Evolutionary conservation across 805 yeast species (phyloP).

Genomic region (Scheffersomyces stipitis): DNA sequence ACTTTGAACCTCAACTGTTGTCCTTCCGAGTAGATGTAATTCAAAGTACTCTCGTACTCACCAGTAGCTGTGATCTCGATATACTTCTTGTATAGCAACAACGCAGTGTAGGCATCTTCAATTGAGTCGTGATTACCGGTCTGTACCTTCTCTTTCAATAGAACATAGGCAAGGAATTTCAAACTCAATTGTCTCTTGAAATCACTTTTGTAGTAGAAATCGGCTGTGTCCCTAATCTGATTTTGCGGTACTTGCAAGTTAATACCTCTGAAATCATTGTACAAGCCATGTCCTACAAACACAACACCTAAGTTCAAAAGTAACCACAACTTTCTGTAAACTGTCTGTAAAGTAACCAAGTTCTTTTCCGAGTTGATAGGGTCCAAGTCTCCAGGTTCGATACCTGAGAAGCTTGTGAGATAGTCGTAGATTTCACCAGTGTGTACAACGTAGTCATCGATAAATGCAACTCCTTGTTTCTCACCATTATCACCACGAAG

Average conservation of each 20-base stretch:
- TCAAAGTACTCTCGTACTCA: slow-evolving; percentile 59
- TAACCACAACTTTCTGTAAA: slow-evolving; percentile 89
- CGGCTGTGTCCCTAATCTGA: slow-evolving; percentile 90
- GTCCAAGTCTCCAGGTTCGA: slow-evolving; percentile 86
- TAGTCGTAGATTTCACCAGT: slow-evolving; percentile 75
- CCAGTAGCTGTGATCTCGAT: slow-evolving; percentile 59
- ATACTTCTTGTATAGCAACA: slow-evolving; percentile 72
- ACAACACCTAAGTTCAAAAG: slow-evolving; percentile 84
- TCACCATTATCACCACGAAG: slow-evolving; percentile 69
- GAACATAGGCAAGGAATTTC: slow-evolving; percentile 80
- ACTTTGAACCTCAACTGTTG: slow-evolving; percentile 53
- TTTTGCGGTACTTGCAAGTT: slow-evolving; percentile 81
- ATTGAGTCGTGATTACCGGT: slow-evolving; percentile 95
- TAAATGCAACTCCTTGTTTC: slow-evolving; percentile 71
- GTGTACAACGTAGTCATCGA: slow-evolving; percentile 88
- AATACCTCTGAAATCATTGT: slow-evolving; percentile 89
- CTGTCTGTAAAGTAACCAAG: slow-evolving; percentile 76
- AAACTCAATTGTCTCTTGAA: slow-evolving; percentile 77
- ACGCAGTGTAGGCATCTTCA: slow-evolving; percentile 91
- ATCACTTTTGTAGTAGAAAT: slow-evolving; percentile 70
- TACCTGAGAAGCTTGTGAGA: slow-evolving; percentile 90
- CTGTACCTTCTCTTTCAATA: slow-evolving; percentile 77
- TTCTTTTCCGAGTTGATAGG: slow-evolving; percentile 62
- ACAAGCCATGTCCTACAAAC: slow-evolving; percentile 92
- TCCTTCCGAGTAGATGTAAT: slow-evolving; percentile 72